Evolutionary conservation across 164 flowering plant species (phyloP), one percentile per base, ranked within the genome.

Genomic region (Aristolochia californica): DNA sequence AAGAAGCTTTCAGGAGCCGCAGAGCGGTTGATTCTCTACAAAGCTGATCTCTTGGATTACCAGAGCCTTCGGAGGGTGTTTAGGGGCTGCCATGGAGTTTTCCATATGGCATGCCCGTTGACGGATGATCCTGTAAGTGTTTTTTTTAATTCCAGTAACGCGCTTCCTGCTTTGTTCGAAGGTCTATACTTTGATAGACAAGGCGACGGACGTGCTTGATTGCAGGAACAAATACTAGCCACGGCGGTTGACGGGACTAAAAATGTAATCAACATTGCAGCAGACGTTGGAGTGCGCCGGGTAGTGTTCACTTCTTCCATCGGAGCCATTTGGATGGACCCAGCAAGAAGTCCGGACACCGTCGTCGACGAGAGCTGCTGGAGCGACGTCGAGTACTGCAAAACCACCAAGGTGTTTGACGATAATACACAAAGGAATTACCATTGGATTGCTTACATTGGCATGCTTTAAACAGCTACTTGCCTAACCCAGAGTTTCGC

Each of bases 321-420:
- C 13, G 99, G 97, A 10, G 87, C 99, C 0, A 90, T 89, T 0
- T 74, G 82, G 69, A 89, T 90, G 97, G 90, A 89, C 64, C 96
- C 97, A 0, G 81, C 79, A 54, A 44, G 99, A 55, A 53, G 75
- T 14, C 85, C 88, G 0, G 88, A 89, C 5, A 76, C 52, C 2
- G 85, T 89, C 13, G 88, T 93, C 0, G 99, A 93, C 45, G 99
- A 93, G 66, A 76, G 70, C 48, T 93, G 97, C 65, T 93, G 97
- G 99, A 89, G 97, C 65, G 95, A 93, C 64, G 88, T 93, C 11
- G 97, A 93, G 4, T 89, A 77, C 67, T 93, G 98, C 87, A 93
- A 87, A 75, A 80, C 78, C 70, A 93, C 97, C 57, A 85, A 78
- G 91, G 97, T 87, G 16, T 26, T 20, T 13, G 13, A 0, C 13